Evolutionary conservation across 495 filamentous ascomycete species (phyloP), one percentile per base, ranked within the genome.

Genomic region (Niebla homalea): DNA sequence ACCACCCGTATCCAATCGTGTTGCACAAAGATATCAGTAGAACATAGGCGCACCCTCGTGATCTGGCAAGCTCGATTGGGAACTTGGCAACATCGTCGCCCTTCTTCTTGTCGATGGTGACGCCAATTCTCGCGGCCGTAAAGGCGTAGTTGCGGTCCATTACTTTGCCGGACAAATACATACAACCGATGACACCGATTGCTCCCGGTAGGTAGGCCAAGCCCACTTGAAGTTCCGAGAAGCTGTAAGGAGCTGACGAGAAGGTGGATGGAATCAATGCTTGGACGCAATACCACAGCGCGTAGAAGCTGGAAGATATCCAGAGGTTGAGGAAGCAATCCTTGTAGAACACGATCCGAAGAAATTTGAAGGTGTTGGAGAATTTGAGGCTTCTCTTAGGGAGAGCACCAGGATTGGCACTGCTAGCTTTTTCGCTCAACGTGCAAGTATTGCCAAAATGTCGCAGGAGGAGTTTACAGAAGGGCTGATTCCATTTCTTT

Each of bases 131-230:
- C 29, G 55, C 60, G 5, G 72, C 73, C 4, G 64, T 57, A 6
- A 60, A 58, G n/a, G 64, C 62, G 57, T 71, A 77, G 48, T 74
- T 74, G 19, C 54, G 53, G 48, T 76, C 74, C 53, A 76, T 52
- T 60, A 94, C 84, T 63, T 90, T 87, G 52, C 90, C 90, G 61
- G 89, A 87, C 53, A 85, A 80, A 53, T 94, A 81, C 36, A 87
- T 85, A 52, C 88, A 92, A 45, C 94, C 79, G 43, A 85, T 87
- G 46, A 90, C 66, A 18, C 73, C 72, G 0, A 67, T 49, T 0
- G 68, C 69, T 35, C 71, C 65, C 4, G 74, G 64, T 7, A 76
- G 64, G 32, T 57, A 70, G 37, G 60, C 51, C 7, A 70, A 54
- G 2, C 70, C 67, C 26, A 71, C 64, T 26, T 58, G 51, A 0